Base-by-base conservation (phyloP, 768 basidiomycete genomes). In the Pisolithus albus region DNA sequence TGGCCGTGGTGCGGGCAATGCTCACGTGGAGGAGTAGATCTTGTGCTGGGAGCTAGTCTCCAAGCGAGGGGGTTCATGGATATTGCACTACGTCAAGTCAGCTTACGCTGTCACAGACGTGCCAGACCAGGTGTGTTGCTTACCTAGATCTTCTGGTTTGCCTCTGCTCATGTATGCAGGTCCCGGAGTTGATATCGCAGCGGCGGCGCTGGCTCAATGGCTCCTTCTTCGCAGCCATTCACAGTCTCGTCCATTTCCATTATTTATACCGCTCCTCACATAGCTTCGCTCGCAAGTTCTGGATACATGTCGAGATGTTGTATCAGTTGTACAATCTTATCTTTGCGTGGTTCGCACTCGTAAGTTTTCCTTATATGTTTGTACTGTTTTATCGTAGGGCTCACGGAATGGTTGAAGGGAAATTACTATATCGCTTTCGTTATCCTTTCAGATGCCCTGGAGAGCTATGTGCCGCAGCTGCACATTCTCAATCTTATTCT, bases 21-120 rank as follows among this genome's bases (percentile, higher is more conserved):
- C 54, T 62, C 41, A 58, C 23, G n/a, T 40, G 46, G 47, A 65
- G 26, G 57, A 59, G 62, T 52, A 83, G 82, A 96, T 97, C 56
- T 75, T 98, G 2, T 97, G 94, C 67, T 97, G 93, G 92, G 94
- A 97, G 66, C 79, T 98, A 21, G 94, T 97, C 30, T 88, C 90
- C n/a, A 98, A 97, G 63, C 82, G 92, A 10, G 84, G 86, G 15
- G 85, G 82, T 3, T 75, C 88, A 23, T 97, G 95, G 95, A 82
- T 88, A 42, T 69, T 99, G 64, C 93, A 97, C 72, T 99, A 94
- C 61, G 94, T 96, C 70, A 94, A 96, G 63, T 91, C 87, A 0
- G 92, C 94, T 2, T 92, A 91, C 59, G 93, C 86, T 3, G 79
- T 91, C 19, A 94, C 92, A 1, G 92, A 97, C 67, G 93, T 96